These are phyloP conservation scores for Phytophthora rubi DNA, from an alignment of 352 stramenopile genomes.

Conservation along the genomic window DNA sequence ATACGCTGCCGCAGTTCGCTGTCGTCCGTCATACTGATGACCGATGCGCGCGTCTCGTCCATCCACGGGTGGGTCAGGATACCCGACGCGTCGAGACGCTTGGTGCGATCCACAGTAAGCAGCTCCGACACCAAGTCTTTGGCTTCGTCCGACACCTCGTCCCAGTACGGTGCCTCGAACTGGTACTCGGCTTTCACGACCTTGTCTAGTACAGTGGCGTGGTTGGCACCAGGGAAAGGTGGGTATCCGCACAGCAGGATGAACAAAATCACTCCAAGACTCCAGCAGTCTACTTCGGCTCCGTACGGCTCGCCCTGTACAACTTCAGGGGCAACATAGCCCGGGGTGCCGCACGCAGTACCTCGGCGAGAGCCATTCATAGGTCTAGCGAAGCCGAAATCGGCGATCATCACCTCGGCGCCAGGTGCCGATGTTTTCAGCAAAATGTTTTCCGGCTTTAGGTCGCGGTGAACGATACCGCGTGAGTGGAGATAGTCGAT, in stretches of 20 bases:
- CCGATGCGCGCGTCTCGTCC: conserved; percentile 40
- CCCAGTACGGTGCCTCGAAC: conserved; percentile 94
- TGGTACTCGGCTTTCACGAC: conserved; percentile 89
- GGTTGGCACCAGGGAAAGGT: conserved; percentile 80
- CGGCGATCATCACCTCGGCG: conserved; percentile 85
- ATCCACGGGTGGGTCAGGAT: conserved; percentile 88
- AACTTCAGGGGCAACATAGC: conserved; percentile 95
- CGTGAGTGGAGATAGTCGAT: conserved; percentile 93
- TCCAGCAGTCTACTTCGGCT: conserved; percentile 94
- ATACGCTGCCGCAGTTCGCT: conserved; percentile 42
- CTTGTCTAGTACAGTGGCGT: conserved; percentile 74
- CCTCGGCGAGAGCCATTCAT: conserved; percentile 61
- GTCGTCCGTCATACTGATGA: conserved; percentile 36
- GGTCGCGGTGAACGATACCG: conserved; percentile 92
- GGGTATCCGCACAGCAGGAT: conserved; percentile 95
- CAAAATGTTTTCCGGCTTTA: conserved; percentile 92
- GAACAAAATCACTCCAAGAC: conserved; percentile 94
- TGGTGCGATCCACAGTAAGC: conserved; percentile 89
- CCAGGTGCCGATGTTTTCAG: conserved; percentile 78
- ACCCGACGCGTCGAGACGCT: conserved; percentile 69
- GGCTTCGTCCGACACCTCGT: conserved; percentile 92
- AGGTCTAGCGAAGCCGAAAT: conserved; percentile 89
- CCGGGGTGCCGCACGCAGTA: conserved; percentile 84
- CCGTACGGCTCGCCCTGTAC: conserved; percentile 89
- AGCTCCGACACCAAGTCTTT: conserved; percentile 96